Evolutionary conservation across 768 basidiomycete genomes (phyloP), one percentile per base, ranked within the genome.

Genomic region (Hemileccinum impolitum): DNA sequence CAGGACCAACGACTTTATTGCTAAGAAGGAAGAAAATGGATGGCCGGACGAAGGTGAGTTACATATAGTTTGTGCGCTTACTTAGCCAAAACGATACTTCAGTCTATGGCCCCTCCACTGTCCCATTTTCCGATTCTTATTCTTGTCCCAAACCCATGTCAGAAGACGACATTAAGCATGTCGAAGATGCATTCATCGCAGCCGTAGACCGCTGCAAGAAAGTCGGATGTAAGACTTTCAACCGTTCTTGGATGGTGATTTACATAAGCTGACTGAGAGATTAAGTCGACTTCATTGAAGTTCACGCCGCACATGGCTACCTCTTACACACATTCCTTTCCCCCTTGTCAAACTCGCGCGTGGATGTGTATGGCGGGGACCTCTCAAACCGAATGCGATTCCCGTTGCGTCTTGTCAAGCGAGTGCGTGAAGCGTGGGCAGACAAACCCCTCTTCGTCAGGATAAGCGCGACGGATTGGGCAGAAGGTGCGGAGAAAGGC

Each of bases 361-460:
- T 73, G 7, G 92, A 93, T 65, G 37, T 70, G 25, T 90, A 85
- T 60, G 90, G 90, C 11, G 90, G 90, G 6, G 65, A 75, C 8
- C 71, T 92, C 31, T 81, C 82, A 55, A 90, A 91, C 70, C 80
- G 90, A 30, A 63, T 88, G 49, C 81, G 87, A 21, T 79, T 80
- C 52, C 75, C 85, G 3, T 72, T 90, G 30, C 79, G 80, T 37
- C 52, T 92, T 38, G 66, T 80, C 39, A 60, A 75, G 38, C 62
- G 70, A 19, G 68, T 80, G 23, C 80, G 87, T 7, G 70, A 71
- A 37, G 75, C 68, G 5, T 89, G 85, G 87, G 52, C 61, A 5
- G 68, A 77, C 45, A 81, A 80, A 49, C 87, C 90, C 3, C 73
- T 93, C 12, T 89, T 91, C 66, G 81, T 85, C 42, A 72, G 85